Conservation (phyloP, 2,329 filamentous ascomycete species). For the Cladophialophora psammophila region DNA sequence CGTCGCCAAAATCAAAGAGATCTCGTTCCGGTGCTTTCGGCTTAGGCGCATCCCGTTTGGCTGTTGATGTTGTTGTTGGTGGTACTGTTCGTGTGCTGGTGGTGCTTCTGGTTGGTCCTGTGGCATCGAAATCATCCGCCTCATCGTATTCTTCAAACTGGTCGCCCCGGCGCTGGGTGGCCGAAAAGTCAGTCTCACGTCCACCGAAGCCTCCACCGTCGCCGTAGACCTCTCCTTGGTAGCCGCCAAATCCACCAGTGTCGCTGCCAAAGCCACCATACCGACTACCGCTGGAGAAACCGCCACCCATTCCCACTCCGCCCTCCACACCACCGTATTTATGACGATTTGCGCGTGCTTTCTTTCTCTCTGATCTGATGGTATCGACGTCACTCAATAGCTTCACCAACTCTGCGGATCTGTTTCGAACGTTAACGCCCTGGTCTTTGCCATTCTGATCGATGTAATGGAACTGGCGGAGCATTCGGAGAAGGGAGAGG, state of each 20-base stretch:
- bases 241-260: slow-evolving; percentile 60
- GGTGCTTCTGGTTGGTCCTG: slow-evolving; percentile 49
- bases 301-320: slow-evolving; percentile 67
- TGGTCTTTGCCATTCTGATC: slow-evolving; percentile 97
- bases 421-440: slow-evolving; percentile 95
- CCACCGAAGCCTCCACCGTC: slow-evolving; percentile 94
- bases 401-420: slow-evolving; percentile 93
- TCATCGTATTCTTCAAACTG: slow-evolving; percentile 98
- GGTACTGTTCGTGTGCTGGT: slow-evolving; percentile 21
- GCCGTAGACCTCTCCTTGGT: slow-evolving; percentile 83
- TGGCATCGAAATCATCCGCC: slow-evolving; percentile 74
- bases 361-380: slow-evolving; percentile 74
- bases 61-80: slow-evolving; percentile 43
- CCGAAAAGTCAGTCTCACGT: slow-evolving; percentile 73
- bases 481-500: slow-evolving; percentile 94
- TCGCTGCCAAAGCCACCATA: slow-evolving; percentile 95
- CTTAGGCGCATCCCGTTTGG: slow-evolving; percentile 60
- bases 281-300: slow-evolving; percentile 64
- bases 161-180: slow-evolving; percentile 68
- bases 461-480: slow-evolving; percentile 97
- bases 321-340: slow-evolving; percentile 97
- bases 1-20: slow-evolving; percentile 87
- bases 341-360: slow-evolving; percentile 85
- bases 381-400: slow-evolving; percentile 76
- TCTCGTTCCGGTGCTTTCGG: slow-evolving; percentile 88